A percentile compares a stretch with the other conserved stretches of the same genome.
Evolutionary conservation across 768 basidiomycete species (phyloP).

Genomic region (Mycena sanguinolenta): DNA sequence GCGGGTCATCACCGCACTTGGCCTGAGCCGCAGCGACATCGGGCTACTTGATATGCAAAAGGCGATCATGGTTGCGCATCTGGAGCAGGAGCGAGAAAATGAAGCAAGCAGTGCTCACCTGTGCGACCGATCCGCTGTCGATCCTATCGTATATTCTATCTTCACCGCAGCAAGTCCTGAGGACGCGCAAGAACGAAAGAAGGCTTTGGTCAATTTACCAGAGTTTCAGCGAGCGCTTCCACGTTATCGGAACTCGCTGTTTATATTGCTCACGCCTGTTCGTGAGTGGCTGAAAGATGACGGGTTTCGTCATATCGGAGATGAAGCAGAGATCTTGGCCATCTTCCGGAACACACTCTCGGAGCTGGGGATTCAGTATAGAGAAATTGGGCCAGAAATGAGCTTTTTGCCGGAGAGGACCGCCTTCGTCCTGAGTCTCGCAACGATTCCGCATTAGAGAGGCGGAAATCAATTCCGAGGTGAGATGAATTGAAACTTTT

Average conservation of each 20-base stretch:
- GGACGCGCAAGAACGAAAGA: constrained; percentile 52
- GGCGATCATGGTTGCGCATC: constrained; percentile 71
- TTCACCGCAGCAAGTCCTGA: constrained; percentile 56
- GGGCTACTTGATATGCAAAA: constrained; percentile 70
- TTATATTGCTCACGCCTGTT: constrained; percentile 69
- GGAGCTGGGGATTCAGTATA: constrained; percentile 58
- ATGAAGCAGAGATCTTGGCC: constrained; percentile 55
- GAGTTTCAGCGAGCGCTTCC: constrained; percentile 58
- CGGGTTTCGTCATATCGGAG: constrained; percentile 69
- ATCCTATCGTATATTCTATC: constrained; percentile 73
- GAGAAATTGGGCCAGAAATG: constrained; percentile 60
- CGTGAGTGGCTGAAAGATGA: constrained; percentile 74
- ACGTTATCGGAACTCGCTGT: constrained; percentile 59
- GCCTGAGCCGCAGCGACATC: constrained; percentile 67
- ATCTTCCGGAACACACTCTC: constrained; percentile 56
- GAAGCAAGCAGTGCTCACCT: constrained; percentile 52
- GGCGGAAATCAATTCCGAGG: background rate
- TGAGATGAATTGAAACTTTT: background rate
- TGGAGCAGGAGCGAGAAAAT: constrained; percentile 56
- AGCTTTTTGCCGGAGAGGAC: constrained; percentile 57
- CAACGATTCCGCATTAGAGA: background rate
- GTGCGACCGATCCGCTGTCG: constrained; percentile 75
- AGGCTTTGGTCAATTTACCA: constrained; percentile 49
- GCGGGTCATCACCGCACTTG: constrained; percentile 63
- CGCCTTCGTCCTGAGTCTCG: constrained; percentile 21